Conservation (phyloP, 257 asterid genomes). For the Plantago ovata region DNA sequence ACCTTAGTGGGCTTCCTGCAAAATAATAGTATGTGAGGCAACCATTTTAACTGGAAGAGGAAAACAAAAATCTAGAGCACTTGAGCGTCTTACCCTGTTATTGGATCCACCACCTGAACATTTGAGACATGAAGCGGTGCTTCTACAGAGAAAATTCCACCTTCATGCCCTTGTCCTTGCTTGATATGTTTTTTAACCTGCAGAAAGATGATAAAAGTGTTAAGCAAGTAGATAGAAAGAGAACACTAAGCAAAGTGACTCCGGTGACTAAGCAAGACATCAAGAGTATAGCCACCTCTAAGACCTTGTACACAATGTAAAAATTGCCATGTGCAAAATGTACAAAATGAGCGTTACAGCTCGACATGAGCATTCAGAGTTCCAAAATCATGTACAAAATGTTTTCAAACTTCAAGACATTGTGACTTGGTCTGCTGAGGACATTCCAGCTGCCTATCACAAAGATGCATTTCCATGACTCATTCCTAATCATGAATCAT, state of each 20-base stretch:
- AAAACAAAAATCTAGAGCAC: not conserved
- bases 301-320: too few relatives aligned
- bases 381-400: not conserved
- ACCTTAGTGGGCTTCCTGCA: constrained; percentile 81
- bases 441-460: too few relatives aligned
- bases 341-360: too few relatives aligned
- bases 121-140: constrained; percentile 95
- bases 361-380: not conserved
- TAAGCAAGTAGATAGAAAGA: not conserved
- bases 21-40: constrained; percentile 25
- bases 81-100: constrained; percentile 54
- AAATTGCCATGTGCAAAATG: too few relatives aligned
- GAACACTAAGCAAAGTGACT: not conserved
- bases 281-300: too few relatives aligned
- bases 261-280: not conserved
- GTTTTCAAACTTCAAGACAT: not conserved
- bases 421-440: not conserved
- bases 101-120: constrained; percentile 89
- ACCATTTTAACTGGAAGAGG: not conserved
- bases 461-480: too few relatives aligned
- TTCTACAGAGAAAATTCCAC: constrained; percentile 93
- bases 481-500: too few relatives aligned
- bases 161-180: constrained; percentile 98
- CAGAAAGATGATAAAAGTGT: constrained; percentile 13
- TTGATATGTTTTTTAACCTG: constrained; percentile 97